phyloP scores from a whole-genome alignment of 2,329 filamentous ascomycete genomes.

The Microthyrium microscopicum region DNA sequence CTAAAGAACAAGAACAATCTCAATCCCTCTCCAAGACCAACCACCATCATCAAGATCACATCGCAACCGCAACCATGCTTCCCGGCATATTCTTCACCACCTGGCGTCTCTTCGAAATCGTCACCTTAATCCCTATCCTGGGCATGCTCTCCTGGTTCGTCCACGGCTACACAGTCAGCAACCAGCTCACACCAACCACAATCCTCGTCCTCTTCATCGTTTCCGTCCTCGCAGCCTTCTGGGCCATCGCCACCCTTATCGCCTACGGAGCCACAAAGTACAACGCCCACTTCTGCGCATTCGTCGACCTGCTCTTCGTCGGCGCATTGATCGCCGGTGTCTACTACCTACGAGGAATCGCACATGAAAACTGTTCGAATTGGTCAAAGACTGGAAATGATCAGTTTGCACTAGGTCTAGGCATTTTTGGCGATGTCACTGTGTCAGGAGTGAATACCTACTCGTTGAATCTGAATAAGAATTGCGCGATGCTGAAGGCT shows the following conservation, averaged over 20 bases:
- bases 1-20: not conserved
- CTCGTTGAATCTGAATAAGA: conserved; percentile 47
- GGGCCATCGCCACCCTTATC: conserved; percentile 44
- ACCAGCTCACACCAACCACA: conserved; percentile 41
- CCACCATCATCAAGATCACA: not conserved
- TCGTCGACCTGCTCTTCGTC: conserved; percentile 44
- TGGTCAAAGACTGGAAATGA: conserved; percentile 12
- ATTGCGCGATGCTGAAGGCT: conserved; percentile 84
- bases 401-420: conserved; percentile 42
- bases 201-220: conserved; percentile 50
- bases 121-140: conserved; percentile 45
- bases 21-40: not conserved
- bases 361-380: conserved; percentile 48
- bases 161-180: conserved; percentile 37
- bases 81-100: conserved; percentile 43
- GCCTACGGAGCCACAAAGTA: conserved; percentile 41
- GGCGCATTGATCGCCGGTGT: conserved; percentile 47
- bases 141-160: conserved; percentile 51
- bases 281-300: conserved; percentile 41
- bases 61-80: conserved; percentile 22
- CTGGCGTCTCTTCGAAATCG: conserved; percentile 43
- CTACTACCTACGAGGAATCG: conserved; percentile 39
- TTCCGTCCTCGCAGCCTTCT: conserved; percentile 42
- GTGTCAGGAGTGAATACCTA: conserved; percentile 28
- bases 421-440: conserved; percentile 41